Evolutionary conservation across 208 protist species (phyloP), one percentile per base, ranked within the genome.

Genomic region (Strigomonas culicis): DNA sequence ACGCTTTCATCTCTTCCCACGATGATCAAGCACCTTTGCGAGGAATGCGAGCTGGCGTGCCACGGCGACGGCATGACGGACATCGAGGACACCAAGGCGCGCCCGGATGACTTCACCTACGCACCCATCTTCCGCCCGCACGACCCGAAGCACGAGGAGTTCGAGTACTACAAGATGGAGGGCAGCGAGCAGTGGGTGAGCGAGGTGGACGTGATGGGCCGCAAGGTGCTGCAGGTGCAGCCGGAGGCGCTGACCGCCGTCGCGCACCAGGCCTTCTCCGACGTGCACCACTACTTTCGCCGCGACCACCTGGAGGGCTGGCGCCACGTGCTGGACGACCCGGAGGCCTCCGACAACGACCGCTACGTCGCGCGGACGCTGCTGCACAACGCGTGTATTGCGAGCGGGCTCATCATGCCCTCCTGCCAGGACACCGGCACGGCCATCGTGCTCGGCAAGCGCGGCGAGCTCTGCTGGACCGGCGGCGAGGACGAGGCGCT

Each of bases 391-490:
- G 97, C 97, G 46, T 95, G 92, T 68, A 93, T 99, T 61, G 97
- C 97, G 24, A 64, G 95, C 6, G 90, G 84, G 32, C 78, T 77
- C 59, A 79, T 97, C 25, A 82, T 98, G 53, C 97, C 97, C 22
- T 74, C 84, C 6, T 98, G 96, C 79, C 98, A 98, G 84, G 97
- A 99, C 58, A 99, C 98, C 19, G 97, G 97, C 66, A 99, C 97
- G 50, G 96, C 95, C n/a, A 99, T 99, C 79, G 88, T 98, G 28
- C 85, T 97, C 56, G 98, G 91, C 51, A 98, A 99, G 84, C 90
- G 93, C 53, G 97, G 98, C 32, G 86, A 98, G 82, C 79, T 98
- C 57, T 98, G 98, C 67, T 97, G 90, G 93, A 98, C 96, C 10
- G 86, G 97, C 21, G 97, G 97, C 46, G 93, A 98, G 62, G 98